Evolutionary conservation across 2,329 filamentous ascomycete genomes (phyloP).

Genomic region (Beauveria sp.): DNA sequence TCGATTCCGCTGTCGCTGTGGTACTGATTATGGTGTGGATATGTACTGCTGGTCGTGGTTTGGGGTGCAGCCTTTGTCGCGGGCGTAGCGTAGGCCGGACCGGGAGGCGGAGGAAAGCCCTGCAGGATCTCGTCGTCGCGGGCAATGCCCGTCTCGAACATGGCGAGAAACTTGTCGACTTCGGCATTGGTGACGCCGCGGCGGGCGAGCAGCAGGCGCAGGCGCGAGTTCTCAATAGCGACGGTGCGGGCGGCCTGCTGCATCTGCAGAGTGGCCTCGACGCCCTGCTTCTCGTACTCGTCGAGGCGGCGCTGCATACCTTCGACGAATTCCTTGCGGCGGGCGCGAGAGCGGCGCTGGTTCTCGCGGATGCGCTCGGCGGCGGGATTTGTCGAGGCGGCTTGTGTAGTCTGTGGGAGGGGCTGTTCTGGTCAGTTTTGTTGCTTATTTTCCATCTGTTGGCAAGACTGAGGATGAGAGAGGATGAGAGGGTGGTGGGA

Average conservation of each 20-base stretch:
- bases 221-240: slow-evolving; percentile 37
- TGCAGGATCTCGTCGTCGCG: slow-evolving; percentile 20
- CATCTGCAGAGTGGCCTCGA: slow-evolving; percentile 44
- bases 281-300: slow-evolving; percentile 39
- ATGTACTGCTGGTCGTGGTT: not conserved
- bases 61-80: not conserved
- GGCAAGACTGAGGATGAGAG: not conserved
- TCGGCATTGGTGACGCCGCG: slow-evolving; percentile 31
- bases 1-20: slow-evolving; percentile 16
- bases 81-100: not conserved
- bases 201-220: slow-evolving; percentile 34
- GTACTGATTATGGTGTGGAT: not conserved
- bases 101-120: not conserved
- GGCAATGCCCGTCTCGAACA: slow-evolving; percentile 21
- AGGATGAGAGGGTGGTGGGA: no score
- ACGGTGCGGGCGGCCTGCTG: slow-evolving; percentile 44
- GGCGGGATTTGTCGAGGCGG: slow-evolving; percentile 17
- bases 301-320: slow-evolving; percentile 38
- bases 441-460: not conserved
- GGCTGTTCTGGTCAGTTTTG: not conserved
- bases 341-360: slow-evolving; percentile 45
- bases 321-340: slow-evolving; percentile 41
- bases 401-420: not conserved
- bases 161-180: slow-evolving; percentile 32
- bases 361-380: slow-evolving; percentile 38